Conservation (phyloP, 805 yeast genomes). For the Starmera dryadoides region DNA sequence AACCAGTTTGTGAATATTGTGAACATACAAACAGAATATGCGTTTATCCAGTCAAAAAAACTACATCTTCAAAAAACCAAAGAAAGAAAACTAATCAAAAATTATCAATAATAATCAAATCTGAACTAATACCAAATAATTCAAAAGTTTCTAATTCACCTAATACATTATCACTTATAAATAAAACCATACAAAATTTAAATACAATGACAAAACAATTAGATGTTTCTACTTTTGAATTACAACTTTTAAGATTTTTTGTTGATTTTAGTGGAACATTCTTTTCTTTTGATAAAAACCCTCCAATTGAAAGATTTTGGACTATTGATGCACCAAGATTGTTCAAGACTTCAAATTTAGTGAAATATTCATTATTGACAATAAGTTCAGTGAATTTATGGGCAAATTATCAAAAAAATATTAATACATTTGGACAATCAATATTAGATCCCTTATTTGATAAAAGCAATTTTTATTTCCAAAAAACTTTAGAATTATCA, state of each 20-base stretch:
- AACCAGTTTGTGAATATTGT: neutral
- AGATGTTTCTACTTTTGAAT: neutral
- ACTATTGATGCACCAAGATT: neutral
- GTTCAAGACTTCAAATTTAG: neutral
- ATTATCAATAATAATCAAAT: no score
- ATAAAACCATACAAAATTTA: neutral
- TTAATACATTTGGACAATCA: no score
- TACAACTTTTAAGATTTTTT: neutral
- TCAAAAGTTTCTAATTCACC: neutral
- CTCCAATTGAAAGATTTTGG: neutral
- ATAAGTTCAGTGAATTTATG: neutral
- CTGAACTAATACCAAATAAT: no score
- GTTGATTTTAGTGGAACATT: neutral
- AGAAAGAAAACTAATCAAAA: no score
- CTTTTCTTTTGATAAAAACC: neutral
- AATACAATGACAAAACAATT: neutral
- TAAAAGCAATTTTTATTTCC: no score
- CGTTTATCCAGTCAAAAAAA: neutral
- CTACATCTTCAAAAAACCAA: no score
- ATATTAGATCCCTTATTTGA: no score
- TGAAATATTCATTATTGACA: neutral
- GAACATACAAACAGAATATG: neutral
- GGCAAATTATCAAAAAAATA: neutral
- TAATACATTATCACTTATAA: neutral
- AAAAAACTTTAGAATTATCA: no score